These are phyloP conservation scores for Pseudocercospora crystallina DNA, from an alignment of 2,329 filamentous ascomycete genomes.

Conservation along the genomic window DNA sequence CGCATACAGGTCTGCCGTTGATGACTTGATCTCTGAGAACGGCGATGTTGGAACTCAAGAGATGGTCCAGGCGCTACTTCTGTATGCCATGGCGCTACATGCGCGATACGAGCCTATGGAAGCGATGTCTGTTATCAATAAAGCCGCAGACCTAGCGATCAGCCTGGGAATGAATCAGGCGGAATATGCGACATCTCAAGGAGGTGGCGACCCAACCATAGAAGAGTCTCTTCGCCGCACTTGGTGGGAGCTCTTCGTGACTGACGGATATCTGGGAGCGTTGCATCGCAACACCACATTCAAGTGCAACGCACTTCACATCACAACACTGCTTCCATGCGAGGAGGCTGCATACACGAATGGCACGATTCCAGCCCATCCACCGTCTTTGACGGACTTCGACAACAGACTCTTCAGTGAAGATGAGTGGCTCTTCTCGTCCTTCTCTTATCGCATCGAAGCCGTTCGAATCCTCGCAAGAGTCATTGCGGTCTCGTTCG, in stretches of 20 bases:
- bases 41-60: conserved; percentile 41
- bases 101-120: conserved; percentile 70
- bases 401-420: conserved; percentile 74
- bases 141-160: conserved; percentile 70
- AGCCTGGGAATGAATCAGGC: conserved; percentile 73
- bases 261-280: conserved; percentile 81
- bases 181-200: conserved; percentile 64
- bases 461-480: conserved; percentile 75
- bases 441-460: conserved; percentile 80
- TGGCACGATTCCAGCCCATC: conserved; percentile 46
- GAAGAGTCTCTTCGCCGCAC: conserved; percentile 85
- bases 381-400: conserved; percentile 69
- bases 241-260: conserved; percentile 85
- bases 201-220: conserved; percentile 63
- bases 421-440: conserved; percentile 72
- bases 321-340: conserved; percentile 74
- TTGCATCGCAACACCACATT: conserved; percentile 73
- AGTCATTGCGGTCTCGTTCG: conserved; percentile 57
- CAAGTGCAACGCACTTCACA: conserved; percentile 64
- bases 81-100: conserved; percentile 76
- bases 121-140: conserved; percentile 65
- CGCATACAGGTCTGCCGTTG: conserved; percentile 44
- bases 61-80: conserved; percentile 72
- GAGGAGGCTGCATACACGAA: conserved; percentile 71
- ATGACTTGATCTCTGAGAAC: conserved; percentile 52